Evolutionary conservation across 2,329 filamentous ascomycete genomes (phyloP), one percentile per base, ranked within the genome.

Genomic region (Huntiella savannae): DNA sequence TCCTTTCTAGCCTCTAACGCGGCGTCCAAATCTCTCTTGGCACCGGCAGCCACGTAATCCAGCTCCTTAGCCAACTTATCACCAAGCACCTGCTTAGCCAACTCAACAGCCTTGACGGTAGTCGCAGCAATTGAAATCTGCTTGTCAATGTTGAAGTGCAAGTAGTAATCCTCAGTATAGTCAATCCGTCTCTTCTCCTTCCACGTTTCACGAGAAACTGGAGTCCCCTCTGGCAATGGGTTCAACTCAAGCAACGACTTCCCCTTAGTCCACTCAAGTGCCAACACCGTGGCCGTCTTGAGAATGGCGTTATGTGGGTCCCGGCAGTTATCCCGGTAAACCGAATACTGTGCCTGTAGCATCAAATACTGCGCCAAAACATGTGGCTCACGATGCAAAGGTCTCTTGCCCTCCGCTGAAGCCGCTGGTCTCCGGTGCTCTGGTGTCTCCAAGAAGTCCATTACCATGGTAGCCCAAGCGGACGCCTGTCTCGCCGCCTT

Each of bases 401-500:
- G 4, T 59, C 59, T 47, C 52, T 56, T 6, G 19, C 13, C 28
- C 7, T 39, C 6, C 13, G 33, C 38, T 22, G 54, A 15, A 49
- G 53, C 48, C 34, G 53, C 51, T 40, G 52, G 47, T 52, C 33
- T 34, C 11, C 17, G 16, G 43, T 72, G 69, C 16, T 55, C 57
- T 11, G 62, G 56, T 19, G 64, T 59, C 53, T 71, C 60, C 38
- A 73, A 56, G 50, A 73, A 55, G 40, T 73, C 69, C 46, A 73
- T 50, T 12, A 75, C 57, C 49, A 64, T 56, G 49, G 68, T 62
- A 5, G 62, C 60, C 63, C 66, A 68, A 49, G 56, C 61, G 45
- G 68, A 57, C 2, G 68, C 65, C 56, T 64, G 58, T 36, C 56
- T 55, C 11, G 66, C 66, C 54, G 60, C 53, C 11, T 50, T 52